These are phyloP conservation scores for Neofusicoccum laricinum DNA, from an alignment of 2,329 filamentous ascomycete species.

Conservation along the genomic window DNA sequence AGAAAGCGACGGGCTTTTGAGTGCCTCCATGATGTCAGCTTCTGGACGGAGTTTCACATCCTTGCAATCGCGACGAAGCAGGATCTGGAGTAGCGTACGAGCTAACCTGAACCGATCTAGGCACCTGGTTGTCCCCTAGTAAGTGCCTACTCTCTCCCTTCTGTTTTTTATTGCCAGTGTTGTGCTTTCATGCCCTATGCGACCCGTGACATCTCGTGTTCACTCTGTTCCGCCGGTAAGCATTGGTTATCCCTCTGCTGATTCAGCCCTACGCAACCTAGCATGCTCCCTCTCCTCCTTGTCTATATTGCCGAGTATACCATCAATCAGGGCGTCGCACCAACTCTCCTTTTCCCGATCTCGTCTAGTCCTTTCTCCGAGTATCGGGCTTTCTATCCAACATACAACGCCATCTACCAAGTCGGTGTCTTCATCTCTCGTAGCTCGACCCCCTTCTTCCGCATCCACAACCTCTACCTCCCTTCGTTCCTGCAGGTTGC, in stretches of 20 bases:
- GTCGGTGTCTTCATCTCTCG: slow-evolving; percentile 92
- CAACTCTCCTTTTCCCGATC: slow-evolving; percentile 84
- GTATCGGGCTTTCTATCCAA: slow-evolving; percentile 87
- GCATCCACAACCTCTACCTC: slow-evolving; percentile 75
- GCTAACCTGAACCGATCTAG: slow-evolving; percentile 63
- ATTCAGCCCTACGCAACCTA: slow-evolving; percentile 24
- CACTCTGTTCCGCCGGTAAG: not conserved
- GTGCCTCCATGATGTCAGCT: slow-evolving; percentile 30
- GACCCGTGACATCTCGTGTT: not conserved
- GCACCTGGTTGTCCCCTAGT: slow-evolving; percentile 70
- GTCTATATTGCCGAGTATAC: slow-evolving; percentile 97
- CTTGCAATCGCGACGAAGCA: slow-evolving; percentile 18
- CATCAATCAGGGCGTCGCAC: slow-evolving; percentile 92
- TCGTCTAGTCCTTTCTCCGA: slow-evolving; percentile 71
- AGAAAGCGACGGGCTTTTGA: slow-evolving; percentile 34
- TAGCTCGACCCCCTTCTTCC: slow-evolving; percentile 82
- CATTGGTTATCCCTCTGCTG: not conserved
- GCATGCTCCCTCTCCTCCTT: slow-evolving; percentile 85
- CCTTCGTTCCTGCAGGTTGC: slow-evolving; percentile 77
- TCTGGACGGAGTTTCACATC: slow-evolving; percentile 28
- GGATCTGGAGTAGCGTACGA: slow-evolving; percentile 36
- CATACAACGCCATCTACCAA: slow-evolving; percentile 94
- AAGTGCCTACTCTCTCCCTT: slow-evolving; percentile 28
- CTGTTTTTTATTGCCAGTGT: not conserved
- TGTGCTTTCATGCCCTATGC: not conserved